Conservation (phyloP, 345 rosid genomes). For the Aquilaria yunnanensis region DNA sequence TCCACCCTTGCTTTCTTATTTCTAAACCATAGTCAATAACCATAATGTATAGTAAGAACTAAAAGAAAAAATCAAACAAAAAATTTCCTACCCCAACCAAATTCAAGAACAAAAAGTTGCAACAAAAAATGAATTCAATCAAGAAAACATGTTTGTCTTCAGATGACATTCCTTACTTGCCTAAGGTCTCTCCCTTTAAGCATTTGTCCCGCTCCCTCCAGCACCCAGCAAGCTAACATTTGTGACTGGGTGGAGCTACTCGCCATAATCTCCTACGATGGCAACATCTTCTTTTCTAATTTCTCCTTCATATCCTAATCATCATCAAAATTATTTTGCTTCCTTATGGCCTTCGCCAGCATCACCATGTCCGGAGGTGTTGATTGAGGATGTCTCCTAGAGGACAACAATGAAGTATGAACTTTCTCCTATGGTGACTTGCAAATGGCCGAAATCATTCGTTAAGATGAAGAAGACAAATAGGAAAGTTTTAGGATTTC, state of each 20-base stretch:
- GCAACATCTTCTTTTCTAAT: constrained; percentile 52
- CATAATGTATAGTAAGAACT: not conserved
- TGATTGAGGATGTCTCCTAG: constrained; percentile 46
- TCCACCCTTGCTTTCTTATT: too few relatives aligned
- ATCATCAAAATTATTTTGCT: constrained; percentile 36
- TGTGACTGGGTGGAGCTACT: constrained; percentile 52
- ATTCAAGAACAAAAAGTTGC: constrained; percentile 1
- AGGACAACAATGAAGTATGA: constrained; percentile 17
- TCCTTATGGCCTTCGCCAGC: constrained; percentile 31
- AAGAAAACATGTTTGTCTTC: constrained; percentile 73
- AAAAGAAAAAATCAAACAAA: not conserved
- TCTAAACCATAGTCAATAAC: not conserved
- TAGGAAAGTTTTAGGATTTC: too few relatives aligned
- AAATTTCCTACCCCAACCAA: not conserved
- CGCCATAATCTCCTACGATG: constrained; percentile 89
- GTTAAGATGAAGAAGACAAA: constrained; percentile 31
- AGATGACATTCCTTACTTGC: constrained; percentile 77
- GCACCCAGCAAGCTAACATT: constrained; percentile 53
- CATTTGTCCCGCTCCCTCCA: constrained; percentile 83
- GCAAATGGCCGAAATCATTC: constrained; percentile 50
- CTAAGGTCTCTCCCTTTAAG: constrained; percentile 87
- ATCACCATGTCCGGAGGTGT: constrained; percentile 75
- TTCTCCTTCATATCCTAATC: constrained; percentile 42
- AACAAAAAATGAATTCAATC: constrained; percentile 33
- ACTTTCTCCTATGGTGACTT: constrained; percentile 61